Percentiles rank a stretch among this genome's conserved stretches.
phyloP scores from a whole-genome alignment of 768 basidiomycete species.

The Cystofilobasidium macerans region DNA sequence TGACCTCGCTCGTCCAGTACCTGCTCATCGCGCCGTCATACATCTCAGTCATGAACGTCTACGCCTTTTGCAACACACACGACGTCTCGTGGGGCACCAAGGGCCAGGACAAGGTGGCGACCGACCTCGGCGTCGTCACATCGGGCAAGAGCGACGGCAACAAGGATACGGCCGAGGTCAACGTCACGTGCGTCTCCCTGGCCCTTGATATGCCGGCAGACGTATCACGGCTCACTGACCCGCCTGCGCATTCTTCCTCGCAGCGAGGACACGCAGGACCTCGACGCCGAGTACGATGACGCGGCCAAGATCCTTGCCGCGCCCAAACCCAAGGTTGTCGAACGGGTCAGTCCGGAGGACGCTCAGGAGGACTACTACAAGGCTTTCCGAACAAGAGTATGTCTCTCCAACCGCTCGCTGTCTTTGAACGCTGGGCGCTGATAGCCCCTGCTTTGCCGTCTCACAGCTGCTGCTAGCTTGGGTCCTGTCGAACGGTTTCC shows the following conservation, averaged over 20 bases:
- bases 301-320: slow-evolving; percentile 66
- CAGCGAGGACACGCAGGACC: slow-evolving; percentile 31
- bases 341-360: slow-evolving; percentile 9
- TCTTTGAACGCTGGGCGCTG: too few species aligned
- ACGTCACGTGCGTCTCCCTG: slow-evolving; percentile 44
- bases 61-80: slow-evolving; percentile 27
- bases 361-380: slow-evolving; percentile 58
- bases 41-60: slow-evolving; percentile 42
- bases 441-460: neutral
- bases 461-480: slow-evolving; percentile 65
- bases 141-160: slow-evolving; percentile 44
- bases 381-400: slow-evolving; percentile 71
- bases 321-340: slow-evolving; percentile 60
- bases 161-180: slow-evolving; percentile 59
- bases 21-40: slow-evolving; percentile 85
- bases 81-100: slow-evolving; percentile 78
- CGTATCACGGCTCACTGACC: neutral
- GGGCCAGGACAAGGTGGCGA: slow-evolving; percentile 74
- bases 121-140: slow-evolving; percentile 74
- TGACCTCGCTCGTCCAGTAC: slow-evolving; percentile 86
- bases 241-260: neutral
- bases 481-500: slow-evolving; percentile 60
- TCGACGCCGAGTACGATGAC: slow-evolving; percentile 80
- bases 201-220: neutral
- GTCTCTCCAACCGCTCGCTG: neutral